Base-by-base conservation (phyloP, 164 flowering plant species). In the Litsea cubeba region DNA sequence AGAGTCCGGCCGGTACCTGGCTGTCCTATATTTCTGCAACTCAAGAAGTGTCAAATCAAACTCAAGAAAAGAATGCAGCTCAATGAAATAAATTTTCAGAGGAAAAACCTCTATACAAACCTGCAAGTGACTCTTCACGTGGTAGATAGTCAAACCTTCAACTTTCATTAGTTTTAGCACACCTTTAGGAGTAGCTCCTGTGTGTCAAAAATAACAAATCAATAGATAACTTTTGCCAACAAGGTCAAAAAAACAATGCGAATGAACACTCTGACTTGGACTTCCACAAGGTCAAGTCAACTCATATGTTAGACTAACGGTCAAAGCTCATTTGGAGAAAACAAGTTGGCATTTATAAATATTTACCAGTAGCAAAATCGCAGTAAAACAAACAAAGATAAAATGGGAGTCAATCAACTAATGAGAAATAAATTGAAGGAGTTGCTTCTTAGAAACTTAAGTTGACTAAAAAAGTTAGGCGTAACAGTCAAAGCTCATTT, bases 121-220 rank as follows among this genome's bases (percentile, higher is more conserved):
- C 98, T 93, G 97, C 84, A 95, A 79, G 71, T 95, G 99, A 80
- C 99, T 95, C 82, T 95, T 95, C 23, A 93, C 94, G 81, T 95
- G 99, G 83, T 93, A 93, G 66, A 95, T 93, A 65, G 97, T 95
- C 82, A 95, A 80, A 70, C 95, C 89, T 40, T 92, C 97, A 80
- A 88, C 94, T 78, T 93, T 93, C 97, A 95, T 93, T 49, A 79
- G 88, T 85, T 93, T 95, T 79, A 93, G 81, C 69, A 95, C 96
- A 76, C 96, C 97, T 83, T 95, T 93, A 20, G 99, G 99, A 72
- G 97, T 95, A 74, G 99, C 99, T 86, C 89, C 99, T 95, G 85
- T 50, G 50, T 50, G 35, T 76, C 51, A 71, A 71, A 66, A 20
- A 74, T 18, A 8, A 12, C 25, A 54, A n/a, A 67, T 23, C 23